These are phyloP conservation scores for Leishmania aethiopica DNA, from an alignment of 208 protist genomes.

Conservation along the genomic window DNA sequence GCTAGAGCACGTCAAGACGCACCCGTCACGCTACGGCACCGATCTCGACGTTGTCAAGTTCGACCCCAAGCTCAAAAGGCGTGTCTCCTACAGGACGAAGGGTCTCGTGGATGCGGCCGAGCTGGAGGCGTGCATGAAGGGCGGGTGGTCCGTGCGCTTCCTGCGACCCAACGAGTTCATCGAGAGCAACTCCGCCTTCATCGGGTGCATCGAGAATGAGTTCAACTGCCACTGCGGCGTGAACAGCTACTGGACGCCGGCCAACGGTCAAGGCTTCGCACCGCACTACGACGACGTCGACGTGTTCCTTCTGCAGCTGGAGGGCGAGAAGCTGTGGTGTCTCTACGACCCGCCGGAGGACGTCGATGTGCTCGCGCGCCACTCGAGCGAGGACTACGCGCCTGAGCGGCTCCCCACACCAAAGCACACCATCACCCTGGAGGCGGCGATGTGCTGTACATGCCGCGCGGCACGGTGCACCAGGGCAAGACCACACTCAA, in stretches of 20 bases:
- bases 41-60: conserved; percentile 67
- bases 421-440: conserved; percentile 62
- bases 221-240: conserved; percentile 87
- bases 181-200: conserved; percentile 62
- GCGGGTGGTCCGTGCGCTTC: conserved; percentile 85
- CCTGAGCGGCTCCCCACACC: conserved; percentile 80
- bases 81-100: conserved; percentile 39
- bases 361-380: conserved; percentile 66
- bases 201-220: conserved; percentile 79
- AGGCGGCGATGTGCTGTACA: conserved; percentile 95
- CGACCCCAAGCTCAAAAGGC: conserved; percentile 45
- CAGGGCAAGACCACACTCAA: conserved; percentile 70
- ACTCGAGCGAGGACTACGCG: conserved; percentile 80
- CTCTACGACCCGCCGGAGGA: conserved; percentile 81
- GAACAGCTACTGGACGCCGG: conserved; percentile 95
- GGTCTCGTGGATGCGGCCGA: conserved; percentile 33
- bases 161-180: conserved; percentile 83
- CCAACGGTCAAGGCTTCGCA: conserved; percentile 90
- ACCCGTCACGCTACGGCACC: conserved; percentile 39
- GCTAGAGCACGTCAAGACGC: conserved; percentile 34
- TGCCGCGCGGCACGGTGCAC: conserved; percentile 94
- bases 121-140: conserved; percentile 54
- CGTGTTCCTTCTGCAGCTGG: conserved; percentile 95
- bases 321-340: conserved; percentile 93
- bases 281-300: conserved; percentile 98